phyloP scores from a whole-genome alignment of 257 asterid species.

The Solanum chaucha region DNA sequence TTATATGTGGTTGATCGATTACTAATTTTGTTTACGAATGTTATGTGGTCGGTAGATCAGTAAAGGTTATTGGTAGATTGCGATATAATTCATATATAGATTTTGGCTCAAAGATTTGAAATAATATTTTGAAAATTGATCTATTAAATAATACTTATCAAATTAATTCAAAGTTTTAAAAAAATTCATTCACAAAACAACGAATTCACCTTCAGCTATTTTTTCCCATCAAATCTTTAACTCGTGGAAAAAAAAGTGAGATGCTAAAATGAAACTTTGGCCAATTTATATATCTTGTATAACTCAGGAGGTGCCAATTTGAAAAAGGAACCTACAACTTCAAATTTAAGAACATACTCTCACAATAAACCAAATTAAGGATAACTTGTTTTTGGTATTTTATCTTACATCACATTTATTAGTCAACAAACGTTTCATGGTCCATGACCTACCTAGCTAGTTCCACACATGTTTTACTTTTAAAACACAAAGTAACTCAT shows the following conservation, averaged over 20 bases:
- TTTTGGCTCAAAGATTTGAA: neutral
- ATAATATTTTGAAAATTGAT: neutral
- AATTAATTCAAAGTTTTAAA: neutral
- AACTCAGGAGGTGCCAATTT: neutral
- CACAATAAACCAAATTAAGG: neutral
- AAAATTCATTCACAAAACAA: neutral
- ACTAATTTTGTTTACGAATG: neutral
- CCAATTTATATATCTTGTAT: neutral
- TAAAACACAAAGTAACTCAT: neutral
- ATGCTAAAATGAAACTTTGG: neutral
- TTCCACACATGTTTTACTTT: too few relatives aligned
- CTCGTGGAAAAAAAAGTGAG: neutral
- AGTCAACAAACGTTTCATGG: neutral
- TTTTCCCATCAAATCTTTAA: neutral
- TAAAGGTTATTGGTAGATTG: too few relatives aligned
- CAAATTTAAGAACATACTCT: neutral
- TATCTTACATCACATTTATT: neutral
- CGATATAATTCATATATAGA: too few relatives aligned
- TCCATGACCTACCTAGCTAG: neutral
- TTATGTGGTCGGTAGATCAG: neutral
- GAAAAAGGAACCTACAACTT: neutral
- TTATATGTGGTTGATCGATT: neutral
- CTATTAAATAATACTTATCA: neutral
- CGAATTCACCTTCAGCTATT: neutral
- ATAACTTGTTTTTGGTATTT: neutral